Base-by-base conservation (phyloP, 2,329 filamentous ascomycete genomes). In the Periconia digitata region DNA sequence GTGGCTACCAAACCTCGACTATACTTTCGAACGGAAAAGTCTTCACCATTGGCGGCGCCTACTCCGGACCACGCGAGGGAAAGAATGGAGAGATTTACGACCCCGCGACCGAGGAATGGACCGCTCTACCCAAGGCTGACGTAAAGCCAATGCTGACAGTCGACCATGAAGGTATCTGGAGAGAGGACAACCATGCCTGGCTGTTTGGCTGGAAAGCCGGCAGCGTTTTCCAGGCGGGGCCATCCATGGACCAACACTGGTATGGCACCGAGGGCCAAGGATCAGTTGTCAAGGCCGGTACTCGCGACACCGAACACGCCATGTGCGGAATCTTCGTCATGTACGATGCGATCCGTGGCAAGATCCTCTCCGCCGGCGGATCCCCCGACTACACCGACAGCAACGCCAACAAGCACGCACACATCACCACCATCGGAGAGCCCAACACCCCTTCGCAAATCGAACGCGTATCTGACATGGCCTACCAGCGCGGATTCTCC, bases 1-100 rank as follows among this genome's bases (percentile, higher is more conserved):
- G 84, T 49, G 85, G 82, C 76, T 84, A 78, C 40, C 81, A 85
- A 43, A 66, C 79, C 0, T 75, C 76, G 0, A 68, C 75, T 0
- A 80, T 76, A 0, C 58, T 76, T 1, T 79, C 79, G 0, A 74
- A 82, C 49, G 82, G 82, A 4, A 69, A 74, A 0, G 74, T 84
- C 20, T 85, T 85, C 62, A 76, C 73, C 12, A 83, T 85, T 32
- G 82, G 83, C 16, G 82, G 83, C 3, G 81, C 78, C 0, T 82
- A 74, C 73, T 78, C 73, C 8, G 82, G 81, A 23, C 75, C 70
- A 0, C 47, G 56, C 2, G 34, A 35, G 7, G 72, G 72, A 23
- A 85, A 84, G 70, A 76, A 82, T 49, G 82, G 79, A 37, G 83
- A 85, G 56, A 63, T 66, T 8, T 67, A 63, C 47, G 49, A 79